A percentile compares a stretch with the other conserved stretches of the same genome.
Evolutionary conservation across 2,329 filamentous ascomycete genomes (phyloP).

Genomic region (Aureobasidium leucospermi): DNA sequence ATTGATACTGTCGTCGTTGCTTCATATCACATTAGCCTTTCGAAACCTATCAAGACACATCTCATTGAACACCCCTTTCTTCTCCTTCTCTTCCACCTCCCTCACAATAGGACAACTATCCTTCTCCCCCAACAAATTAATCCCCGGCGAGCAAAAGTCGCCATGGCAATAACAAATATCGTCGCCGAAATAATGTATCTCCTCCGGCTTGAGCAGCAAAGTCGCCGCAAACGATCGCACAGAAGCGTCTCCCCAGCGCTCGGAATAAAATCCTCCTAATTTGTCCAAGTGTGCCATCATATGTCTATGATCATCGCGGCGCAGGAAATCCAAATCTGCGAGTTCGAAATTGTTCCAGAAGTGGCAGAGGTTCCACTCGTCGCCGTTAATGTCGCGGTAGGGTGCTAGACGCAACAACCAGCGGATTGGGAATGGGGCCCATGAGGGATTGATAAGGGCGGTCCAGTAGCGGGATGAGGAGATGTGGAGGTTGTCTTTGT

Average conservation of each 20-base stretch:
- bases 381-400: constrained; percentile 21
- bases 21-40: not conserved
- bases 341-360: constrained; percentile 51
- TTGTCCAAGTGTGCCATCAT: constrained; percentile 47
- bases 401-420: constrained; percentile 32
- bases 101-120: not conserved
- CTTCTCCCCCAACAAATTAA: not conserved
- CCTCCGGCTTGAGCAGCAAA: constrained; percentile 37
- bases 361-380: constrained; percentile 44
- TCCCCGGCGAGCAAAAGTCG: not conserved
- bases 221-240: constrained; percentile 49
- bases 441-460: constrained; percentile 13
- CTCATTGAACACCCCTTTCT: not conserved
- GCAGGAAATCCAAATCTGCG: constrained; percentile 42
- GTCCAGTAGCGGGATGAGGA: constrained; percentile 14
- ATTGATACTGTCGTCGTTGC: no score
- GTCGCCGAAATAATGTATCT: not conserved
- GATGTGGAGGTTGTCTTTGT: constrained; percentile 36
- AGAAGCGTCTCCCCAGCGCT: constrained; percentile 42
- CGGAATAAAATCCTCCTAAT: constrained; percentile 43
- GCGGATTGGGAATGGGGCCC: constrained; percentile 25
- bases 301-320: constrained; percentile 38
- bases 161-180: not conserved
- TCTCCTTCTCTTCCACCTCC: not conserved
- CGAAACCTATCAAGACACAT: not conserved